Percentiles rank a stretch among this genome's conserved stretches.
Evolutionary conservation across 371 early-diverging fungal genomes (phyloP).

Genomic region (Haplosporangium sp.): DNA sequence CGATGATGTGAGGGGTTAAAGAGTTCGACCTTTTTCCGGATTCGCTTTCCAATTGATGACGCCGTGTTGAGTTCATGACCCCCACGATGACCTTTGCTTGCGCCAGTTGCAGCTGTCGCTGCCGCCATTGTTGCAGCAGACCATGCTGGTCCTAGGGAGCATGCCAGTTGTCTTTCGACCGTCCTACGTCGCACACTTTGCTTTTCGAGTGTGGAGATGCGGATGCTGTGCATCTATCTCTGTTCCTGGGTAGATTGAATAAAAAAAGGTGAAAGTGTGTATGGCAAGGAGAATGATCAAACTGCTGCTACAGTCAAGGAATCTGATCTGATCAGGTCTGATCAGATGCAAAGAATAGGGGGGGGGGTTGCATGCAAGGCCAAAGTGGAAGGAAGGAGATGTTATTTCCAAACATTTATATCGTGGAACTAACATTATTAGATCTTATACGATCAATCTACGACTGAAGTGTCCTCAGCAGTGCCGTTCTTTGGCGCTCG

Average conservation of each 20-base stretch:
- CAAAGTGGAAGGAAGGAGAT: too few species aligned
- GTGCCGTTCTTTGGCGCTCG: constrained; percentile 20
- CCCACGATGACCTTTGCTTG: neutral
- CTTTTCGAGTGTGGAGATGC: neutral
- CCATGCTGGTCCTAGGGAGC: constrained; percentile 34
- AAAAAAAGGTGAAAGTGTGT: too few species aligned
- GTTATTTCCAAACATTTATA: too few species aligned
- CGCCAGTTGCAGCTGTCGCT: neutral
- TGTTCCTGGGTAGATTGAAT: too few species aligned
- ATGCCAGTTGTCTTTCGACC: constrained; percentile 21
- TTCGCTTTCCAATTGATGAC: constrained; percentile 2
- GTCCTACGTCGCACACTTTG: constrained; percentile 15
- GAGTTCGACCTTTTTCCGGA: constrained; percentile 8
- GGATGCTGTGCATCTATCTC: constrained; percentile 6
- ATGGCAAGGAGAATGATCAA: too few species aligned
- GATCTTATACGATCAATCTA: too few species aligned
- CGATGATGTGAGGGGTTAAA: neutral
- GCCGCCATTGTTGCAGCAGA: neutral
- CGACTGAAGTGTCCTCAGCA: constrained; percentile 3
- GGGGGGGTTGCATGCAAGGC: too few species aligned
- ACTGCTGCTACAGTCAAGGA: too few species aligned
- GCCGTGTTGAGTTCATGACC: too few species aligned
- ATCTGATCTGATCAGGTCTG: too few species aligned
- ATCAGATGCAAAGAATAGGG: too few species aligned
- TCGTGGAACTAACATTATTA: too few species aligned